phyloP scores from a whole-genome alignment of 306 rosid genomes.

The Casuarina cunninghamiana region DNA sequence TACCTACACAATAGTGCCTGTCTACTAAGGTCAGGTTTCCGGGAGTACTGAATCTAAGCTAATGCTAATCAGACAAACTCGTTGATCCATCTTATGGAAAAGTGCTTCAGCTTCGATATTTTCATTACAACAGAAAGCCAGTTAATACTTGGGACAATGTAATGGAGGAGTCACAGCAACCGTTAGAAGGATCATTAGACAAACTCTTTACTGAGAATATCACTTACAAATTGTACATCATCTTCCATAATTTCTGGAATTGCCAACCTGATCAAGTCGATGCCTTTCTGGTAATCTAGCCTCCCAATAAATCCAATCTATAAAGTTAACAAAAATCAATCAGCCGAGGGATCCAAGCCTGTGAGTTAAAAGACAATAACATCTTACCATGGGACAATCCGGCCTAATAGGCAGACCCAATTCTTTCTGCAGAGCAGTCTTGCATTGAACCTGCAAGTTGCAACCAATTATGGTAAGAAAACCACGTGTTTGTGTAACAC shows the following conservation, averaged over 20 bases:
- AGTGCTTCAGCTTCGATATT: neutral
- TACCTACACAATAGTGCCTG: neutral
- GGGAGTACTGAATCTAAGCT: neutral
- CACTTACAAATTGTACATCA: constrained; percentile 87
- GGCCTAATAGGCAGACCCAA: constrained; percentile 73
- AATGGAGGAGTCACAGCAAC: neutral
- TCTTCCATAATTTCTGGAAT: constrained; percentile 68
- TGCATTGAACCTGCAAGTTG: constrained; percentile 60
- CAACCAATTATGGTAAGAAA: constrained; percentile 22
- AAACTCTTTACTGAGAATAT: constrained; percentile 14
- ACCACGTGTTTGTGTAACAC: constrained; percentile 10
- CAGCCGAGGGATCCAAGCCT: constrained; percentile 13
- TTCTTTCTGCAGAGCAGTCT: constrained; percentile 75
- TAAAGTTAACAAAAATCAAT: constrained; percentile 29
- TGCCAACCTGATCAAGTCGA: constrained; percentile 63
- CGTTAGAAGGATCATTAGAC: neutral
- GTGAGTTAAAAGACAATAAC: constrained; percentile 4
- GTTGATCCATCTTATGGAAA: neutral
- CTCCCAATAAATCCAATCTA: constrained; percentile 93
- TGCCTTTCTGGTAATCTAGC: constrained; percentile 89
- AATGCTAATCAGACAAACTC: neutral
- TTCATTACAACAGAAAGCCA: neutral
- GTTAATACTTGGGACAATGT: neutral
- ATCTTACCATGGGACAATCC: constrained; percentile 73
- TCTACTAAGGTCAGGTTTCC: neutral